Evolutionary conservation across 768 basidiomycete species (phyloP).

Genomic region (Termitomyces titanicus): DNA sequence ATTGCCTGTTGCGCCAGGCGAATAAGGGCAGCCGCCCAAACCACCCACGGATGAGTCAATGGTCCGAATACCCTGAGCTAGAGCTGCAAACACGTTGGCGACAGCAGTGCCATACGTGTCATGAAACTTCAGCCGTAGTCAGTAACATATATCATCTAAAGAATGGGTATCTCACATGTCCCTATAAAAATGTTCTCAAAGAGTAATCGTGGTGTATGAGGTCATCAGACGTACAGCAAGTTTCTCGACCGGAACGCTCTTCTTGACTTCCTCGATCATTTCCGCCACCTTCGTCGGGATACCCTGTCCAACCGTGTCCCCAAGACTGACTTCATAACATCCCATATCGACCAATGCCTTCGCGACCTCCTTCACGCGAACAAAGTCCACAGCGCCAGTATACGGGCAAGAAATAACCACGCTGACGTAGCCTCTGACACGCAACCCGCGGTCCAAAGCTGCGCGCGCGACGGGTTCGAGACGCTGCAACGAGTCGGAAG

Average conservation of each 20-base stretch:
- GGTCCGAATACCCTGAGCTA: constrained; percentile 72
- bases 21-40: constrained; percentile 93
- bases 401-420: constrained; percentile 85
- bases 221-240: constrained; percentile 56
- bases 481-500: constrained; percentile 64
- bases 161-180: constrained; percentile 1
- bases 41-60: constrained; percentile 86
- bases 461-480: constrained; percentile 57
- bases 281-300: constrained; percentile 63
- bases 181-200: background rate
- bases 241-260: constrained; percentile 52
- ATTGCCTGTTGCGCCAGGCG: constrained; percentile 94
- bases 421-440: constrained; percentile 84
- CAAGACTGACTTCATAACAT: constrained; percentile 89
- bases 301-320: constrained; percentile 89
- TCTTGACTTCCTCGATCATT: constrained; percentile 70
- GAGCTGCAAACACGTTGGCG: constrained; percentile 69
- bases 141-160: background rate
- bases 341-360: constrained; percentile 81
- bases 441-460: constrained; percentile 59
- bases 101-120: constrained; percentile 87
- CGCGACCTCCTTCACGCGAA: constrained; percentile 63
- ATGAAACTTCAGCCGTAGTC: constrained; percentile 56
- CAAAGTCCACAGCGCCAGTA: constrained; percentile 69
- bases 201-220: background rate